Evolutionary conservation across 441 rosid species (phyloP), one percentile per base, ranked within the genome.

Genomic region (Biscutella laevigata): DNA sequence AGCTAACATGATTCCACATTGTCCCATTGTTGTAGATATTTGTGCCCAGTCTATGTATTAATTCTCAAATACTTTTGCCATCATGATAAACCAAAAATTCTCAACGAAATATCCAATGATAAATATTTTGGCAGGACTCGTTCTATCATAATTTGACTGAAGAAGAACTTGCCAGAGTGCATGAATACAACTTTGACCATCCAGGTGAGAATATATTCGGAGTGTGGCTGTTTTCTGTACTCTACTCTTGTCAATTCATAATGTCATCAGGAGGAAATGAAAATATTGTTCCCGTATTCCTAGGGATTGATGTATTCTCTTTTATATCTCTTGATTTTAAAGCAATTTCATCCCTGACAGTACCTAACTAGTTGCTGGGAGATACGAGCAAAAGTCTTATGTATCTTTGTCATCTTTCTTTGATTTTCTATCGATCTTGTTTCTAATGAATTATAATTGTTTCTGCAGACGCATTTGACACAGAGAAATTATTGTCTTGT

Each of bases 171-270:
- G 57, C 73, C 16, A 71, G 71, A 64, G 97, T 94, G 63, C 83
- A 83, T 64, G 99, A 94, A 57, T 94, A 88, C 83, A 94, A 94
- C 75, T 94, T 88, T 80, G 99, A 94, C 71, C 99, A 88, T 80
- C 99, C 97, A 40, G 97, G 99, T 92, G 77, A 85, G 94, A 59
- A 58, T 64, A 71, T 27, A 9, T 47, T 30, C 4, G 1, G 54
- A 55, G 2, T 46, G 43, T 15, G 30, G 24, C 41, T 63, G 37
- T 37, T 30, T 46, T 40, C 30, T 46, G 32, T 63, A 40, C 11
- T 33, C 43, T 26, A 14, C 29, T 46, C 28, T 22, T 36, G 12
- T 45, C 61, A 43, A n/a, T 44, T 7, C 17, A 26, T 34, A 0
- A n/a, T 30, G 42, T 27, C 24, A 45, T 14, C 36, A 25, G 19